These are phyloP conservation scores for Tulasnella sp. DNA, from an alignment of 768 basidiomycete genomes.

Conservation along the genomic window DNA sequence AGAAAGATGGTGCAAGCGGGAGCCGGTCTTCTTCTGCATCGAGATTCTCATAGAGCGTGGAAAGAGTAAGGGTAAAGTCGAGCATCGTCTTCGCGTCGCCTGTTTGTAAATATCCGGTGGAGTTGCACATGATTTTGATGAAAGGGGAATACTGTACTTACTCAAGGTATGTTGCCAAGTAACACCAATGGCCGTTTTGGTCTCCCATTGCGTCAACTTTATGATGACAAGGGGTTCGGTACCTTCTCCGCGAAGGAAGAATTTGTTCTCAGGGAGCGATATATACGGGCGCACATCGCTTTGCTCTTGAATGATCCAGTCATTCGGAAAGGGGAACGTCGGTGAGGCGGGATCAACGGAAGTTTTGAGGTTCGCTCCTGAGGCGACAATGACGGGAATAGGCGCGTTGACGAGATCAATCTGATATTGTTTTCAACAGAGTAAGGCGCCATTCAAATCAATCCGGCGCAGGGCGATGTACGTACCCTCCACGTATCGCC, in stretches of 20 bases:
- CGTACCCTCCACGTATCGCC: constrained; percentile 7
- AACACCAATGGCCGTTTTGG: constrained; percentile 1
- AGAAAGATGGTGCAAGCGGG: constrained; percentile 8
- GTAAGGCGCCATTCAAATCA: background rate
- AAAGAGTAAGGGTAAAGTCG: background rate
- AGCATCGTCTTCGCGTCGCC: constrained; percentile 8
- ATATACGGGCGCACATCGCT: background rate
- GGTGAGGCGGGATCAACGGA: background rate
- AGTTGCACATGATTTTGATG: background rate
- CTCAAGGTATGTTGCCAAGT: constrained; percentile 8
- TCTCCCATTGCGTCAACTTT: constrained; percentile 9
- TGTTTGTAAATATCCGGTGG: background rate
- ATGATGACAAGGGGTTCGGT: constrained; percentile 1
- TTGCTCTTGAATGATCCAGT: background rate
- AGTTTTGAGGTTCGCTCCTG: background rate
- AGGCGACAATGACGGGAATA: constrained; percentile 5
- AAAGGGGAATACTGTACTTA: background rate
- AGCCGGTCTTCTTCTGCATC: background rate
- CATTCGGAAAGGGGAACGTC: background rate
- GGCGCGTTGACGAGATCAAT: constrained; percentile 7
- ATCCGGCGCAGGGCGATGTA: too few relatives aligned
- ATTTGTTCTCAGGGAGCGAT: constrained; percentile 2
- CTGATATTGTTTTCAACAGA: background rate
- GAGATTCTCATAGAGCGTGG: background rate
- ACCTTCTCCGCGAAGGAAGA: constrained; percentile 4